These are phyloP conservation scores for Neurospora sp. DNA, from an alignment of 495 filamentous ascomycete genomes.

Conservation along the genomic window DNA sequence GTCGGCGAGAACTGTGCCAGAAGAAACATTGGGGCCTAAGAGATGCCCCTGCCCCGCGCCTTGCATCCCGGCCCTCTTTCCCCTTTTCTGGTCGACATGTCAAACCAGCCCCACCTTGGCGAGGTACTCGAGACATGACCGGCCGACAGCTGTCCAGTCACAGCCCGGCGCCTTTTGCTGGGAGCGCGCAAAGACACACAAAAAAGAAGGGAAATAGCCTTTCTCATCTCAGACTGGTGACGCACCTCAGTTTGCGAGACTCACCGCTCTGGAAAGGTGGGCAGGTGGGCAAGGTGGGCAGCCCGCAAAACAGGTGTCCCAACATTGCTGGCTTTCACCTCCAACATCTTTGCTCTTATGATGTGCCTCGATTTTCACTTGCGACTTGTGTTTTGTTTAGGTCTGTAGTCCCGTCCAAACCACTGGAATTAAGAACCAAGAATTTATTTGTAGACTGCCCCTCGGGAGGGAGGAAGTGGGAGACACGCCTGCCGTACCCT, in stretches of 20 bases:
- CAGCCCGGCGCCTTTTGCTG: background rate
- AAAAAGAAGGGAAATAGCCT: background rate
- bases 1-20: background rate
- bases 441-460: conserved; percentile 1
- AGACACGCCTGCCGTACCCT: conserved; percentile 3
- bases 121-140: conserved; percentile 8
- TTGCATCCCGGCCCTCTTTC: background rate
- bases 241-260: background rate
- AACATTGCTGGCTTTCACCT: background rate
- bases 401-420: background rate
- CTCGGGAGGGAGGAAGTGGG: conserved; percentile 3
- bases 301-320: background rate
- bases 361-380: background rate
- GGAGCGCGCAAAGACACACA: background rate
- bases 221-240: conserved; percentile 1
- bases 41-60: conserved; percentile 14
- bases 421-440: background rate
- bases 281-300: background rate
- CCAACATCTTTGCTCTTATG: background rate
- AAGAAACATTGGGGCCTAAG: conserved; percentile 1
- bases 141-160: conserved; percentile 4
- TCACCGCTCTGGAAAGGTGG: conserved; percentile 11
- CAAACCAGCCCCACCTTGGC: conserved; percentile 10
- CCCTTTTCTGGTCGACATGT: conserved; percentile 6
- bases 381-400: background rate